Evolutionary conservation across 179 eudicot species (phyloP), one percentile per base, ranked within the genome.

Genomic region (Pouteria campechiana): DNA sequence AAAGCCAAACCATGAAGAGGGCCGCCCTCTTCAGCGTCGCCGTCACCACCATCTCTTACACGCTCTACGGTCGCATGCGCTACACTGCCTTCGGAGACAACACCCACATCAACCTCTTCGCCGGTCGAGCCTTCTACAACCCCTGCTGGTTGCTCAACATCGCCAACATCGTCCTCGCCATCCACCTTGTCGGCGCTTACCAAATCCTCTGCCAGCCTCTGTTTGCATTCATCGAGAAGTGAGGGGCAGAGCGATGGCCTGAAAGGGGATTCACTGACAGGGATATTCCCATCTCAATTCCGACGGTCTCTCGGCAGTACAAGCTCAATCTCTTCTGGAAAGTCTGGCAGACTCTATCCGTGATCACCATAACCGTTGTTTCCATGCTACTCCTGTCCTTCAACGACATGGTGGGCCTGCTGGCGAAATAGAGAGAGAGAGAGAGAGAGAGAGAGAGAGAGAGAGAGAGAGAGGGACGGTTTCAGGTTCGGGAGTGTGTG

Each of bases 141-240:
- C 64, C 64, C 6, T 58, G 11, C 14, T 58, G 64, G 64, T 46
- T 58, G 11, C 31, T 58, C 3, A 57, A 58, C 41, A 58, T 58
- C 0, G 64, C 64, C 51, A 58, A 58, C 12, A 14, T 24, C 2
- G 58, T 57, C 51, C 50, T 58, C 0, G 64, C 44, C 0, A 17
- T 58, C 52, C 64, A 58, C 46, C 57, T 50, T 2, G 57, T 58
- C 7, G 58, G 64, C 0, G 64, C 64, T 0, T 58, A 58, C 57
- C 64, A 58, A 22, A 57, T 58, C 31, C 51, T 19, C 18, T 20
- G 52, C 58, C 64, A 58, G 18, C 64, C 58, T 27, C 22, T 58
- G 17, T 58, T 49, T 7, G 64, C 64, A 3, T 50, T 58, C 12
- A 14, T 58, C 2, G 64, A 58, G 23, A 58, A 58, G 37, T 29